A percentile compares a stretch with the other conserved stretches of the same genome.
Evolutionary conservation across 352 stramenopile species (phyloP).

Genomic region (Pythium diclinum): DNA sequence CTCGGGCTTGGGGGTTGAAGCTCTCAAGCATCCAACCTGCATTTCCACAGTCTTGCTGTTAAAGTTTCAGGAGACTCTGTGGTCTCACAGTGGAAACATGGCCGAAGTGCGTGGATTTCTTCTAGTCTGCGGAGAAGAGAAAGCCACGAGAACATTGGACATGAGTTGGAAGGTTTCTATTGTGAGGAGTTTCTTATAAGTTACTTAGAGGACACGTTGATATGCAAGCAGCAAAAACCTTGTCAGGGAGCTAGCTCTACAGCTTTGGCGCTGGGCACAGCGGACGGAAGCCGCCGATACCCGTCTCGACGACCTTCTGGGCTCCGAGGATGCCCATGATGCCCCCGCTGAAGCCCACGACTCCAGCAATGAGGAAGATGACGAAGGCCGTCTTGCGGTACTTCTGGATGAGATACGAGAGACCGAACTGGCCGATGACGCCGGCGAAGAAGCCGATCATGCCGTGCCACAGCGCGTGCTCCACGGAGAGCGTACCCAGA

Average conservation of each 20-base stretch:
- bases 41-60: too few species aligned
- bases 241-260: neutral
- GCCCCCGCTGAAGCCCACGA: conserved; percentile 65
- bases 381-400: conserved; percentile 83
- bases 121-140: neutral
- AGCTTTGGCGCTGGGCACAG: conserved; percentile 36
- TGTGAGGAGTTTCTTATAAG: conserved; percentile 1
- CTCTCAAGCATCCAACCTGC: too few species aligned
- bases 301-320: conserved; percentile 51
- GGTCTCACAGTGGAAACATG: too few species aligned
- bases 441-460: conserved; percentile 91
- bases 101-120: neutral
- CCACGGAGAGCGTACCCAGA: conserved; percentile 87
- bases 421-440: conserved; percentile 87
- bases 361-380: conserved; percentile 67
- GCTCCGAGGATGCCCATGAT: conserved; percentile 75
- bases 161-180: neutral
- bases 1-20: too few species aligned
- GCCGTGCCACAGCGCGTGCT: conserved; percentile 91
- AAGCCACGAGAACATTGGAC: neutral
- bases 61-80: too few species aligned
- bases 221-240: neutral
- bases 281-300: conserved; percentile 69
- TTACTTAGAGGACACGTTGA: conserved; percentile 2
- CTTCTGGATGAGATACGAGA: conserved; percentile 91